phyloP scores from a whole-genome alignment of 208 protist species.

The Leishmania major region DNA sequence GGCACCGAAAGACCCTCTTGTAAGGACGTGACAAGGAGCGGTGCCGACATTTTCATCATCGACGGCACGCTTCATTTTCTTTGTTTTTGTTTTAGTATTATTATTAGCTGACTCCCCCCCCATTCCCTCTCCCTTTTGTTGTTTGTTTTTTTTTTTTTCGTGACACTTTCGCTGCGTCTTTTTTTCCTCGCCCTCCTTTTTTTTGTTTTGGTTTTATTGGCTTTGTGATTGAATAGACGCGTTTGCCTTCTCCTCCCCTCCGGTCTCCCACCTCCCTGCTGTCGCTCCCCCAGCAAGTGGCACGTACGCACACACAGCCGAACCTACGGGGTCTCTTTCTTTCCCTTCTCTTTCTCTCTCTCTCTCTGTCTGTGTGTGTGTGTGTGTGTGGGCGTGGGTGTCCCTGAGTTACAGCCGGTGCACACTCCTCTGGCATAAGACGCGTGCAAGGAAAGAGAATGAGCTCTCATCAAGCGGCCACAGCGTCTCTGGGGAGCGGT shows the following conservation, averaged over 20 bases:
- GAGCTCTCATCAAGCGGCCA: conserved; percentile 23
- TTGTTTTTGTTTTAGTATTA: background rate
- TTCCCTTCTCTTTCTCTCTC: background rate
- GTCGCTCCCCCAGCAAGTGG: background rate
- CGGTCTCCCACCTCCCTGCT: too few relatives aligned
- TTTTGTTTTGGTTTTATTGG: too few relatives aligned
- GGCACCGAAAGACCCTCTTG: background rate
- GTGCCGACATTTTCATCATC: background rate
- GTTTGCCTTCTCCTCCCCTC: background rate
- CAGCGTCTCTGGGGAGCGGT: conserved; percentile 12
- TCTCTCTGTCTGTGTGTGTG: too few relatives aligned
- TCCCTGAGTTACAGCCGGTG: background rate
- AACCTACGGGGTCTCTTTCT: background rate
- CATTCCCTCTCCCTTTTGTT: background rate
- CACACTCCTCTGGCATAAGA: background rate
- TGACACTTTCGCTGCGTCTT: too few relatives aligned
- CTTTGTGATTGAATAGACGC: background rate
- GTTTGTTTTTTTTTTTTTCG: background rate
- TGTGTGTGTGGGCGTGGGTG: background rate
- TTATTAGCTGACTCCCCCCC: background rate
- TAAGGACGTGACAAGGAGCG: background rate
- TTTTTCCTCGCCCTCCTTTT: background rate
- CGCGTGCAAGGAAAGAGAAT: background rate
- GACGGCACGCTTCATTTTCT: background rate
- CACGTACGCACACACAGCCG: background rate